Base-by-base conservation (phyloP, 257 asterid species). In the Solanum verrucosum region DNA sequence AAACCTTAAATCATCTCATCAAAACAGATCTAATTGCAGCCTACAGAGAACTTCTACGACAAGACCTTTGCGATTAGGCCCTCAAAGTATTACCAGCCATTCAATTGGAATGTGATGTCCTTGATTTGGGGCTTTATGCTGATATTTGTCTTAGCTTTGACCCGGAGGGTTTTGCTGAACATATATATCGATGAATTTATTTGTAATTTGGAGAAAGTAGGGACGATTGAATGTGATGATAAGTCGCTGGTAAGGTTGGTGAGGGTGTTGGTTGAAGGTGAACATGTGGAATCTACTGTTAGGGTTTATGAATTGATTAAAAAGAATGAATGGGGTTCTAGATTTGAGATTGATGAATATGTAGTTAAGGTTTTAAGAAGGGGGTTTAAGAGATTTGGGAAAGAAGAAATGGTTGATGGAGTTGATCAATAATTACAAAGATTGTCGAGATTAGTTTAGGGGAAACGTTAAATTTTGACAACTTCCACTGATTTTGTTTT, bases 321-420 rank as follows among this genome's bases (percentile, higher is more conserved):
- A 93, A 92, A 83, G 89, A 85, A 84, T 56, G 95, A 96, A 29
- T 71, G 90, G 94, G 95, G 93, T 42, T 87, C 91, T 72, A 86
- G 71, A 13, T 87, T 84, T 37, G 92, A 88, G 42, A 87, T 94
- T 89, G 98, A 96, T 42, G 98, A 94, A 87, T 92, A 93, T 88
- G 82, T 95, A 89, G 98, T 93, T 65, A 91, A 91, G 90, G 95
- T 93, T 87, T 90, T 96, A 93, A 93, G 95, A 42, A 94, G 83
- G 85, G 99, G 96, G 33, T 90, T 95, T 90, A 92, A 94, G 93
- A 91, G 92, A 74, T 90, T 95, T 74, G 99, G 98, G 38, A 96
- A 93, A 90, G 95, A 37, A n/a, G 37, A 78, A 9, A 88, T 94
- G 91, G 98, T 96, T 46, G 91, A 90, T 84, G 98, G 95, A 90